Evolutionary conservation across 2,329 filamentous ascomycete genomes (phyloP).

Genomic region (Colletotrichum trifolii): DNA sequence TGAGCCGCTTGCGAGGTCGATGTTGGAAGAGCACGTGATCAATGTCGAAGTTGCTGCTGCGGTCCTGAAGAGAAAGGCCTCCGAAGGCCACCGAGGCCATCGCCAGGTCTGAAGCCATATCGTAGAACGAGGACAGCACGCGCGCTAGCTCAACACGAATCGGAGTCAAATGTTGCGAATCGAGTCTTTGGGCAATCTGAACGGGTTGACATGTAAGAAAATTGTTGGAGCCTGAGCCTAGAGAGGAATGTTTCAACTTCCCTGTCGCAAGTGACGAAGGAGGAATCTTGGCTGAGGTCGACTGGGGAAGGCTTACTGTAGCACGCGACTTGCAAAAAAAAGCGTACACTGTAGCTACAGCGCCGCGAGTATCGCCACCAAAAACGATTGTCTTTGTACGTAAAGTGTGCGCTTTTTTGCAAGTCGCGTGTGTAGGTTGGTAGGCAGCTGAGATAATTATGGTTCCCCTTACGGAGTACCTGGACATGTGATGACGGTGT

Average conservation of each 20-base stretch:
- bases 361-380: too few species aligned
- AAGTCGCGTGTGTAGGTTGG: not conserved
- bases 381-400: too few species aligned
- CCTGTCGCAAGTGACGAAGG: too few species aligned
- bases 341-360: too few species aligned
- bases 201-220: too few species aligned
- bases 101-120: constrained; percentile 35
- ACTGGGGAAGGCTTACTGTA: not conserved
- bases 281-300: too few species aligned
- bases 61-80: constrained; percentile 31
- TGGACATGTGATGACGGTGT: constrained; percentile 3
- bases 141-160: too few species aligned
- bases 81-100: constrained; percentile 17
- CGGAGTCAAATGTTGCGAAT: too few species aligned
- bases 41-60: constrained; percentile 47
- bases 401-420: too few species aligned
- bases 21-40: constrained; percentile 67
- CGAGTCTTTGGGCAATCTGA: too few species aligned
- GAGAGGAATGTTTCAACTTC: not conserved
- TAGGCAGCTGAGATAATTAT: not conserved
- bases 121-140: not conserved
- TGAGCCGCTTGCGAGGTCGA: constrained; percentile 54
- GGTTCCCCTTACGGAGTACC: not conserved
- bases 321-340: too few species aligned
- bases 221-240: not conserved